Conservation (phyloP, 2,329 filamentous ascomycete species). For the Alternaria solani region DNA sequence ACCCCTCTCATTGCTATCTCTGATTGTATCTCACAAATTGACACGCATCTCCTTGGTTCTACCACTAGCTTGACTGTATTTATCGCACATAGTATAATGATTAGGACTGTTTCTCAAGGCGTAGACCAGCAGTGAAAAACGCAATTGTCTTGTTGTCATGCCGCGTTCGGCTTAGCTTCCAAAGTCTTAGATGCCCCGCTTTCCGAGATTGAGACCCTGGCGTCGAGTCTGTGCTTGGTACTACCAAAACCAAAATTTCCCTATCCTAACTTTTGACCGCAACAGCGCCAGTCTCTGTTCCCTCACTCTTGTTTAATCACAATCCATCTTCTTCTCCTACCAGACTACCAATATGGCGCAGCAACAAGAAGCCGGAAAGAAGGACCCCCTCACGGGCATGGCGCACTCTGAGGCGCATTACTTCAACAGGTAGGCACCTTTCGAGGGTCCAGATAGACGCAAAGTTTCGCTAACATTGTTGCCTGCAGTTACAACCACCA, state of each 20-base stretch:
- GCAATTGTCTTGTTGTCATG: conserved; percentile 9
- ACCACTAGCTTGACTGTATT: conserved; percentile 1
- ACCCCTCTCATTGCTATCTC: conserved; percentile 37
- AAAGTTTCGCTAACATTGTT: conserved; percentile 48
- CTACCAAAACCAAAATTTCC: conserved; percentile 43
- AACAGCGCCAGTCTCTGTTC: conserved; percentile 23
- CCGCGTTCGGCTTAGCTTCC: conserved; percentile 10
- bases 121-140: conserved; percentile 6
- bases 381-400: conserved; percentile 68
- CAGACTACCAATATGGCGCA: conserved; percentile 33
- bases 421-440: conserved; percentile 83
- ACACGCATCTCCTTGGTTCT: conserved; percentile 3
- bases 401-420: conserved; percentile 98
- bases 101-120: not conserved
- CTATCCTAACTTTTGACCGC: conserved; percentile 24
- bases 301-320: conserved; percentile 8
- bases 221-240: conserved; percentile 26
- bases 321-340: conserved; percentile 8
- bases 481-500: conserved; percentile 90
- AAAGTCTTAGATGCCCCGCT: conserved; percentile 17
- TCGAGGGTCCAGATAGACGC: conserved; percentile 28
- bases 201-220: conserved; percentile 12
- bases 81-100: conserved; percentile 2
- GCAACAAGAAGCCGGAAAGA: conserved; percentile 36
- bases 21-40: conserved; percentile 18